Conservation (phyloP, 352 stramenopile genomes). For the Pythium dissimile region DNA sequence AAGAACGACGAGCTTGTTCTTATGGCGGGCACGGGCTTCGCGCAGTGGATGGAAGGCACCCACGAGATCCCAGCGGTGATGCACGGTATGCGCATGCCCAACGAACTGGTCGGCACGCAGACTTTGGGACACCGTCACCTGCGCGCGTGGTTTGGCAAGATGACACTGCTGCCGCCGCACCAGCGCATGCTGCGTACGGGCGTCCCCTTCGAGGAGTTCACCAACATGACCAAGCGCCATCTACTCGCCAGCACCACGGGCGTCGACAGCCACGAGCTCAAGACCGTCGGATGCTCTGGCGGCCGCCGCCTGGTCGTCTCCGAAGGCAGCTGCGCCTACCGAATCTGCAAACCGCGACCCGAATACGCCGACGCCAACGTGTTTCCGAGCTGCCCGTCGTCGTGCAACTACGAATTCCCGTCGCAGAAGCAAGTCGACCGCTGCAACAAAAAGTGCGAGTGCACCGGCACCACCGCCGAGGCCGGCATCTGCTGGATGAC, state of each 20-base stretch:
- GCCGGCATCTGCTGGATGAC: constrained; percentile 60
- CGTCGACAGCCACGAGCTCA: constrained; percentile 24
- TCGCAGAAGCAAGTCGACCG: constrained; percentile 28
- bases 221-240: constrained; percentile 36
- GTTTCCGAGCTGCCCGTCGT: constrained; percentile 30
- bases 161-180: constrained; percentile 48
- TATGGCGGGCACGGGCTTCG: constrained; percentile 49
- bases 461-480: constrained; percentile 19
- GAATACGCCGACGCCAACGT: constrained; percentile 12
- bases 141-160: constrained; percentile 60
- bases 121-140: constrained; percentile 23
- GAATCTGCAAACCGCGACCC: constrained; percentile 31
- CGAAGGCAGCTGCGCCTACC: constrained; percentile 33
- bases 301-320: constrained; percentile 37
- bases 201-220: constrained; percentile 36
- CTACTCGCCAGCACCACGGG: constrained; percentile 15
- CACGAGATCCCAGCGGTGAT: constrained; percentile 45
- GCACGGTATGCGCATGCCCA: constrained; percentile 61
- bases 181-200: constrained; percentile 32
- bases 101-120: constrained; percentile 8
- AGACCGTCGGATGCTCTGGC: constrained; percentile 38
- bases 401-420: constrained; percentile 38
- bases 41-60: constrained; percentile 41
- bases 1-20: constrained; percentile 54
- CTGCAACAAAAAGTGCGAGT: constrained; percentile 45